A percentile compares a stretch with the other conserved stretches of the same genome.
Conservation (phyloP, 2,329 filamentous ascomycete species). For the Fusarium tupiense region DNA sequence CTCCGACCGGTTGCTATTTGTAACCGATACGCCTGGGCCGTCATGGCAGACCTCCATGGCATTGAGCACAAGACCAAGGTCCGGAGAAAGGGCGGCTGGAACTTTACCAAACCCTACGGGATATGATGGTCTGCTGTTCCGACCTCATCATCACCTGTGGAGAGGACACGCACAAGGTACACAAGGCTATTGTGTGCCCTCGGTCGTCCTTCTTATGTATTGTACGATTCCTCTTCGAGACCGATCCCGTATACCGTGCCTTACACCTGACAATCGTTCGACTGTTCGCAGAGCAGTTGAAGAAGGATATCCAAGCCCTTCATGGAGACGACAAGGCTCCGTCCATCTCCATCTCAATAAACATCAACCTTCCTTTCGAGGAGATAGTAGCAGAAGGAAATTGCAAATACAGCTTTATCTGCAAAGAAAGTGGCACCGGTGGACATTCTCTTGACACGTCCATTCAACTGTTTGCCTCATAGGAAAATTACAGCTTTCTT, state of each 20-base stretch:
- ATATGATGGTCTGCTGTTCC: not conserved
- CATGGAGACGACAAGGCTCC: conserved; percentile 50
- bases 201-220: not conserved
- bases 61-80: not conserved
- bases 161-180: not conserved
- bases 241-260: conserved; percentile 58
- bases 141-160: accelerated
- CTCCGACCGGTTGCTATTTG: not conserved
- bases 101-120: not conserved
- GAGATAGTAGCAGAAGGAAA: not conserved
- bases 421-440: not conserved
- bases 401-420: not conserved
- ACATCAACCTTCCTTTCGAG: not conserved
- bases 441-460: too few species aligned
- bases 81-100: not conserved
- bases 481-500: too few species aligned
- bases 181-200: accelerated
- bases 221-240: conserved; percentile 53
- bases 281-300: conserved; percentile 66
- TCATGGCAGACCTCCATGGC: too few species aligned
- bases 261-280: conserved; percentile 64
- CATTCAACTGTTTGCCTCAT: too few species aligned
- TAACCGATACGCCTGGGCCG: not conserved
- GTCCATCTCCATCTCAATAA: not conserved
- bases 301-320: conserved; percentile 56